These are phyloP conservation scores for Closterium sp. DNA, from an alignment of 139 green algal species.

Conservation along the genomic window DNA sequence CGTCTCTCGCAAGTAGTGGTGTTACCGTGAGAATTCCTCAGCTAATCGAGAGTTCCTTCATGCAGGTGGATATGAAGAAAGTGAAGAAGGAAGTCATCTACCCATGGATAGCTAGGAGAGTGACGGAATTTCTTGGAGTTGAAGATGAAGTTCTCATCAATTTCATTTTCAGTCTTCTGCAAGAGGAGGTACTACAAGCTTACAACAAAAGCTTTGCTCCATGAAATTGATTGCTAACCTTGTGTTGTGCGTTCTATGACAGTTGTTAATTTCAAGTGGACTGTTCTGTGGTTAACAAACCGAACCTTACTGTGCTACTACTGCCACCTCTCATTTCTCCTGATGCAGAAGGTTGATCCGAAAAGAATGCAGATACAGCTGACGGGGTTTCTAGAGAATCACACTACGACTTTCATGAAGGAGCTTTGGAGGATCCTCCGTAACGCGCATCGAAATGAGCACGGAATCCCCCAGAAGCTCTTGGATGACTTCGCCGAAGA, in stretches of 20 bases:
- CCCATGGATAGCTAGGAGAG: conserved; percentile 82
- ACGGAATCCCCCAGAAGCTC: conserved; percentile 30
- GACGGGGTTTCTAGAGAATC: conserved; percentile 29
- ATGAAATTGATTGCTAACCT: neutral
- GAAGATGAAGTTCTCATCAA: conserved; percentile 92
- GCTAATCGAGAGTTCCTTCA: neutral
- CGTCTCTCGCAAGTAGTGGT: neutral
- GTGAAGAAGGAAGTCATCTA: conserved; percentile 86
- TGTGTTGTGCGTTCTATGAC: neutral
- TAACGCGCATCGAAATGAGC: conserved; percentile 18
- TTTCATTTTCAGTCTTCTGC: conserved; percentile 81
- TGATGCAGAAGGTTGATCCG: conserved; percentile 2
- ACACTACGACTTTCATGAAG: conserved; percentile 35
- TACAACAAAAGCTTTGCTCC: neutral
- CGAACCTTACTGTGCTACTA: too few relatives aligned
- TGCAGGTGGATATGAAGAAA: conserved; percentile 67
- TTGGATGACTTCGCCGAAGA: conserved; percentile 22
- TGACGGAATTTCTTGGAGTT: conserved; percentile 85
- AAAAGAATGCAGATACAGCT: conserved; percentile 23
- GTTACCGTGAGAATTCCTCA: neutral
- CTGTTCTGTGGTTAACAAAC: neutral
- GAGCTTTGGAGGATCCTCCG: conserved; percentile 22
- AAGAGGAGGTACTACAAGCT: conserved; percentile 25
- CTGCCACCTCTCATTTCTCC: neutral
- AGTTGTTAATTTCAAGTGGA: neutral